phyloP scores from a whole-genome alignment of 768 basidiomycete species.

The Boletellus sp. region DNA sequence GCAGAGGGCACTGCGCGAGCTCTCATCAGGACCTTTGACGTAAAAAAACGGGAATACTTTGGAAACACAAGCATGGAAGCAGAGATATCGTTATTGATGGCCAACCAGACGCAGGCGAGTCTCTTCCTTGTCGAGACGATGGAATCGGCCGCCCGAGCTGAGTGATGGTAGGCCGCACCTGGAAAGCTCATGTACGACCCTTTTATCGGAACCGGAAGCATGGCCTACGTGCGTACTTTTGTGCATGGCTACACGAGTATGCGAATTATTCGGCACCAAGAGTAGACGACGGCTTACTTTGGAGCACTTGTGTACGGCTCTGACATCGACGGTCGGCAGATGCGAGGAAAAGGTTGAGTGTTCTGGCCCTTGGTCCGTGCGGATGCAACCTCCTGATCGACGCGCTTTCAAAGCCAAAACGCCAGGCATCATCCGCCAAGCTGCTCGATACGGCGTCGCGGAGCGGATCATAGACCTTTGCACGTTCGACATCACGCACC shows the following conservation, averaged over 20 bases:
- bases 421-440: constrained; percentile 78
- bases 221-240: constrained; percentile 62
- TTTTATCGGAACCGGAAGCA: constrained; percentile 90
- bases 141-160: not conserved
- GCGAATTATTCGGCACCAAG: not conserved
- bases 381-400: not conserved
- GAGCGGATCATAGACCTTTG: constrained; percentile 75
- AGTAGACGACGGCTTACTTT: constrained; percentile 80
- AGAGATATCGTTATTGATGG: constrained; percentile 93
- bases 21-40: constrained; percentile 68
- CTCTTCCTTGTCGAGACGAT: not conserved
- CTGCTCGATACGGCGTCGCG: constrained; percentile 77
- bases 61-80: constrained; percentile 99
- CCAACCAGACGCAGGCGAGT: constrained; percentile 84
- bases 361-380: not conserved
- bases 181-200: constrained; percentile 94
- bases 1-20: constrained; percentile 64
- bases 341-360: constrained; percentile 80
- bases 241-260: not conserved
- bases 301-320: constrained; percentile 86
- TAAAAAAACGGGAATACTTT: constrained; percentile 87
- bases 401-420: constrained; percentile 28
- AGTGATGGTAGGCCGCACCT: constrained; percentile 60
- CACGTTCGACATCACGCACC: constrained; percentile 89
- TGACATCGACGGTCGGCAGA: constrained; percentile 96